Evolutionary conservation across 192 early-diverging fungal genomes (phyloP).

Genomic region (Piromyces finnis): DNA sequence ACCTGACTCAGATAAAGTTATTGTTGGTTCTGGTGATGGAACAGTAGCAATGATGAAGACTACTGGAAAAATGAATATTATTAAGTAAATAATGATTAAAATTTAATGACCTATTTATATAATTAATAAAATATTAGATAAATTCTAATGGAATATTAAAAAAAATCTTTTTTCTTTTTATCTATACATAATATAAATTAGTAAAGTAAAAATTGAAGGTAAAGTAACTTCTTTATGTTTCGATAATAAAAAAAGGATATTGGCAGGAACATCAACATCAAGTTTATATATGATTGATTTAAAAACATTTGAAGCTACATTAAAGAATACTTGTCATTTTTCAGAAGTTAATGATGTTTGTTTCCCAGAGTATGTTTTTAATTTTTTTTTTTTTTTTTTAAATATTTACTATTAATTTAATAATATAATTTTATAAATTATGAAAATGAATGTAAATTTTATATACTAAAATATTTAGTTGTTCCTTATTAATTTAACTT

Average conservation of each 20-base stretch:
- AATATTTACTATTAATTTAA: too few relatives aligned
- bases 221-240: constrained; percentile 33
- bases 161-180: too few relatives aligned
- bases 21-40: constrained; percentile 35
- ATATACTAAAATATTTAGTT: too few relatives aligned
- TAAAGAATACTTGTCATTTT: constrained; percentile 30
- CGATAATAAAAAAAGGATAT: constrained; percentile 12
- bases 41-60: constrained; percentile 22
- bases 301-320: constrained; percentile 11
- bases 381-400: too few relatives aligned
- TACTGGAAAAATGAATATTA: constrained; percentile 25
- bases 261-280: constrained; percentile 26
- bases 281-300: constrained; percentile 26
- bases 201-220: constrained; percentile 29
- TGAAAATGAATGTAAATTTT: too few relatives aligned
- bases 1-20: constrained; percentile 10
- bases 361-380: constrained; percentile 19
- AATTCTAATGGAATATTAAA: too few relatives aligned
- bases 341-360: constrained; percentile 28
- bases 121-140: too few relatives aligned
- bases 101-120: too few relatives aligned
- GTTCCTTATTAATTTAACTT: too few relatives aligned
- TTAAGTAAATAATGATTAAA: too few relatives aligned
- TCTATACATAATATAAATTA: background rate
- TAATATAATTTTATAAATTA: too few relatives aligned